phyloP scores from a whole-genome alignment of 768 basidiomycete species.

The Lentinus tigrinus region DNA sequence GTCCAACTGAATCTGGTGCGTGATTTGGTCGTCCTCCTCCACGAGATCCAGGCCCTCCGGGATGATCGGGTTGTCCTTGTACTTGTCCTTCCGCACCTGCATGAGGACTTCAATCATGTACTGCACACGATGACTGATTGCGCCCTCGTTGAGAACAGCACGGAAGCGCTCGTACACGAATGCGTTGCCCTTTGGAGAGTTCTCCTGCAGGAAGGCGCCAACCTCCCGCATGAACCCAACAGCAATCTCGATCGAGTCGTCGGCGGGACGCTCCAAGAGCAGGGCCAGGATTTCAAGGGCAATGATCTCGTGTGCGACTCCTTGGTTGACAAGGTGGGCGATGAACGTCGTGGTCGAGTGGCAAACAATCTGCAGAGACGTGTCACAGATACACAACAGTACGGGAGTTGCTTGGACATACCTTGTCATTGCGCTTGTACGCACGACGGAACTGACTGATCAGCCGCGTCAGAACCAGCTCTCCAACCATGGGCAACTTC shows the following conservation, averaged over 20 bases:
- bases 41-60: slow-evolving; percentile 95
- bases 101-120: slow-evolving; percentile 99
- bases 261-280: slow-evolving; percentile 93
- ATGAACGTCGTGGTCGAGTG: slow-evolving; percentile 62
- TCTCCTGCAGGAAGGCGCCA: slow-evolving; percentile 90
- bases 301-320: slow-evolving; percentile 90
- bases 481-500: slow-evolving; percentile 95
- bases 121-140: slow-evolving; percentile 93
- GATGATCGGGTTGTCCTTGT: slow-evolving; percentile 96
- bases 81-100: slow-evolving; percentile 98
- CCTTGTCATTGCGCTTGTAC: slow-evolving; percentile 98
- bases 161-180: slow-evolving; percentile 96
- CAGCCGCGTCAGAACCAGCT: slow-evolving; percentile 82
- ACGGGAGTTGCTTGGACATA: slow-evolving; percentile 32
- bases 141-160: slow-evolving; percentile 91
- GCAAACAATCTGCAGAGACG: slow-evolving; percentile 72
- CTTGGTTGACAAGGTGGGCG: slow-evolving; percentile 90
- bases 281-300: slow-evolving; percentile 94
- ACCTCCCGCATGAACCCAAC: slow-evolving; percentile 98
- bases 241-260: slow-evolving; percentile 98
- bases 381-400: slow-evolving; percentile 2
- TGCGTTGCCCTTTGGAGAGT: slow-evolving; percentile 93
- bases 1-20: slow-evolving; percentile 84
- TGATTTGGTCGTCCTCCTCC: slow-evolving; percentile 97
- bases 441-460: slow-evolving; percentile 94